Evolutionary conservation across 306 rosid genomes (phyloP).

Genomic region (Quercus berberidifolia): DNA sequence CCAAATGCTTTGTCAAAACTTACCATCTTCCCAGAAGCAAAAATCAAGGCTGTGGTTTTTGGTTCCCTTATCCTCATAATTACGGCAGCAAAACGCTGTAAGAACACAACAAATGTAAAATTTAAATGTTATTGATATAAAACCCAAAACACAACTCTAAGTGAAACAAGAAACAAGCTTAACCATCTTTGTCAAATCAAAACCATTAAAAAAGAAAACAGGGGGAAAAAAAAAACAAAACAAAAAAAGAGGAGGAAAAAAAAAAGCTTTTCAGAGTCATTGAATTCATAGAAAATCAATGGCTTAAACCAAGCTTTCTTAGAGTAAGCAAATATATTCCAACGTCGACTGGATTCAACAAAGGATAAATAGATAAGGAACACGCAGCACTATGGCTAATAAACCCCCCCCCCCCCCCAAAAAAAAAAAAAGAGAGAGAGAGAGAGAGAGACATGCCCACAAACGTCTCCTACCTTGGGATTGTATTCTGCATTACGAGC

Average conservation of each 20-base stretch:
- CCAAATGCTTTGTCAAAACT: slow-evolving; percentile 10
- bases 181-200: not conserved
- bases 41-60: slow-evolving; percentile 87
- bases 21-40: slow-evolving; percentile 98
- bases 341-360: not conserved
- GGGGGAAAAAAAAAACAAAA: not conserved
- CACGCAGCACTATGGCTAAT: too few relatives aligned
- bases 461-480: slow-evolving; percentile 66
- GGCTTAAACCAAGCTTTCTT: not conserved
- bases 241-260: not conserved
- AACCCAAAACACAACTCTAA: not conserved
- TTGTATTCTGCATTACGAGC: slow-evolving; percentile 98
- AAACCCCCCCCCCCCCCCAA: too few relatives aligned
- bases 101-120: slow-evolving; percentile 3
- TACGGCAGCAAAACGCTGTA: slow-evolving; percentile 98
- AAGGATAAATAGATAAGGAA: too few relatives aligned
- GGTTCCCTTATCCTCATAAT: slow-evolving; percentile 99
- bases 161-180: not conserved
- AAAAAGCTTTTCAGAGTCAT: not conserved
- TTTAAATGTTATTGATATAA: not conserved
- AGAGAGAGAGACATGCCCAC: not conserved
- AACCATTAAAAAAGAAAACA: too few relatives aligned
- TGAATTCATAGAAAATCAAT: not conserved
- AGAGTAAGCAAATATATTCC: not conserved
- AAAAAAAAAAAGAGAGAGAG: not conserved